These are phyloP conservation scores for Boeremia exigua DNA, from an alignment of 2,329 filamentous ascomycete species.

Conservation along the genomic window DNA sequence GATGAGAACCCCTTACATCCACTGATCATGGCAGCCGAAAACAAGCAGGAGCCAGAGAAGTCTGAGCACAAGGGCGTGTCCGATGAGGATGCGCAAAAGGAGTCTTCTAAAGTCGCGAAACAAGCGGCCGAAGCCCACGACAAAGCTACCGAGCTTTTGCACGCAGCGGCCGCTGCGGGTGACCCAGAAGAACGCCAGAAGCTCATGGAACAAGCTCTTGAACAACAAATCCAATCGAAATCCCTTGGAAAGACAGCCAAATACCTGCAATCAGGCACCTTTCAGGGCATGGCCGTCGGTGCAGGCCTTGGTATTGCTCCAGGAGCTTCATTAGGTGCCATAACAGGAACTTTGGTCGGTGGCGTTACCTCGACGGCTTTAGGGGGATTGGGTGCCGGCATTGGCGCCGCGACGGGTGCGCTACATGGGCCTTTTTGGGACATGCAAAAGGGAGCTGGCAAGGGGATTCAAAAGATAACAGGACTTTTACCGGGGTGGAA, in stretches of 20 bases:
- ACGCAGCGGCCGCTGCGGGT: constrained; percentile 25
- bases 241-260: constrained; percentile 35
- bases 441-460: constrained; percentile 22
- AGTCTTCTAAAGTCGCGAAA: constrained; percentile 27
- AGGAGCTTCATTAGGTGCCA: constrained; percentile 25
- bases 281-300: constrained; percentile 32
- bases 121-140: constrained; percentile 26
- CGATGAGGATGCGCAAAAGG: constrained; percentile 26
- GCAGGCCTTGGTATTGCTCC: constrained; percentile 30
- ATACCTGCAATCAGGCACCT: constrained; percentile 31
- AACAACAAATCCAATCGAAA: constrained; percentile 30
- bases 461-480: constrained; percentile 26
- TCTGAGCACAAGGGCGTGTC: constrained; percentile 16
- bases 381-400: constrained; percentile 26
- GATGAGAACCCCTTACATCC: not conserved
- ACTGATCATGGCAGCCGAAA: constrained; percentile 3
- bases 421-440: constrained; percentile 23
- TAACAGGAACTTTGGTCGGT: constrained; percentile 29
- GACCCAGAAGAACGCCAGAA: constrained; percentile 28
- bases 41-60: not conserved
- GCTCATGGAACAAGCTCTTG: constrained; percentile 29
- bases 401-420: constrained; percentile 26
- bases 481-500: constrained; percentile 24
- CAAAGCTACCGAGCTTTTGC: constrained; percentile 27
- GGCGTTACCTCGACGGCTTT: constrained; percentile 29